Base-by-base conservation (phyloP, 129 eudicot species). In the Lactuca saligna region DNA sequence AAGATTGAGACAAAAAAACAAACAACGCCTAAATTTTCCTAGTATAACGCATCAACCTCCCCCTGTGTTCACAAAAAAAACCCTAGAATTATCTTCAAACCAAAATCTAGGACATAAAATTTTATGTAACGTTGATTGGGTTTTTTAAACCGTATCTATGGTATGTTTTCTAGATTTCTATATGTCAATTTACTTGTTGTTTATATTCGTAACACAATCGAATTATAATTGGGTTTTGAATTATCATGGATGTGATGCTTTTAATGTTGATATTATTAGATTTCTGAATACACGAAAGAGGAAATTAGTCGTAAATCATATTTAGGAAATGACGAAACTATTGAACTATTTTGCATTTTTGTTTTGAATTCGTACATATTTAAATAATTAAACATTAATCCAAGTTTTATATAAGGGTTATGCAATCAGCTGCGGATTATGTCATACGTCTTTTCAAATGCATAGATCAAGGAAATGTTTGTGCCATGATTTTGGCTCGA, bases 1-100 rank as follows among this genome's bases (percentile, higher is more conserved):
- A n/a, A n/a, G n/a, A n/a, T n/a, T n/a, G n/a, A n/a, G n/a, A n/a
- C n/a, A n/a, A n/a, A n/a, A n/a, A n/a, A n/a, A n/a, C n/a, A n/a
- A n/a, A n/a, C n/a, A n/a, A n/a, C n/a, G n/a, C n/a, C 39, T 8
- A 34, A 13, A 10, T 61, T 7, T 35, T 15, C 65, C 65, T 13
- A 61, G 65, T 60, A 12, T 4, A 34, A 60, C 65, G 65, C 65
- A 34, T 48, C 49, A 20, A 20, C 20, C 20, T 20, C 1, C 20
- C 20, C 20, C 20, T 20, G 20, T 20, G 48, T 61, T 35, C 65
- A 61, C 65, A 35, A 61, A 61, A 49, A 61, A 61, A 61, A 61
- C 65, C 65, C 65, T 61, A 61, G 17, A 34, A 11, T 17, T 34
- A 29, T 29, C 63, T 31, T 25, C 63, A 16, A 13, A 61, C 14